Evolutionary conservation across 371 early-diverging fungal species (phyloP).

Genomic region (Apophysomyces sp.): DNA sequence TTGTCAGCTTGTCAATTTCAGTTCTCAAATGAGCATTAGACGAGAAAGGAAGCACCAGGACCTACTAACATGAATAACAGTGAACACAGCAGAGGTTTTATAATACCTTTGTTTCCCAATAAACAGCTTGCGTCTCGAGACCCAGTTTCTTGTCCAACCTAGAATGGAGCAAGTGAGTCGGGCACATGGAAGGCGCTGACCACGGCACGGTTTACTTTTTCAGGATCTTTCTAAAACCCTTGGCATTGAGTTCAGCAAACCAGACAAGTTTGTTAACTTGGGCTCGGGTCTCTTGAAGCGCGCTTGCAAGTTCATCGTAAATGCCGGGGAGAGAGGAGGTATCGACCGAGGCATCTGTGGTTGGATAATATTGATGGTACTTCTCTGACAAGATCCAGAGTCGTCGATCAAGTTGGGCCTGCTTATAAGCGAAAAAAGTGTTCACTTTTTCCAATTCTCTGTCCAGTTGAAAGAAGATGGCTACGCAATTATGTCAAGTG

Average conservation of each 20-base stretch:
- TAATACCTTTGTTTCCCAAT: conserved; percentile 56
- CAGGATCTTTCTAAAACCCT: conserved; percentile 68
- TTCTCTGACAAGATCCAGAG: conserved; percentile 63
- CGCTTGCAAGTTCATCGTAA: conserved; percentile 55
- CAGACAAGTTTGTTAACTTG: conserved; percentile 59
- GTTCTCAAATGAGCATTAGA: conserved; percentile 23
- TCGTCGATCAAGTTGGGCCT: conserved; percentile 58
- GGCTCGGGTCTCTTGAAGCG: conserved; percentile 60
- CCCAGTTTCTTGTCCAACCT: conserved; percentile 66
- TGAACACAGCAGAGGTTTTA: neutral
- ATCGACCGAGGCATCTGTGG: conserved; percentile 14
- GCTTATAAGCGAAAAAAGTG: conserved; percentile 61
- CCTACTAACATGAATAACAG: conserved; percentile 14
- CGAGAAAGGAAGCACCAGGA: conserved; percentile 38
- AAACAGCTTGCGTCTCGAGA: conserved; percentile 44
- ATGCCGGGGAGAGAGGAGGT: conserved; percentile 19
- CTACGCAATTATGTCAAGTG: conserved; percentile 23
- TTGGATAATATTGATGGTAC: conserved; percentile 29
- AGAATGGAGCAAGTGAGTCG: conserved; percentile 4
- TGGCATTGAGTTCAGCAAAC: conserved; percentile 67
- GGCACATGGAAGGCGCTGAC: neutral
- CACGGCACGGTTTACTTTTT: conserved; percentile 60
- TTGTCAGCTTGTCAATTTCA: conserved; percentile 27
- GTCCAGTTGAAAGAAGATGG: conserved; percentile 63
- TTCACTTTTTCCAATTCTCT: conserved; percentile 72